Conservation (phyloP, 306 rosid genomes). For the Castanopsis chinensis region DNA sequence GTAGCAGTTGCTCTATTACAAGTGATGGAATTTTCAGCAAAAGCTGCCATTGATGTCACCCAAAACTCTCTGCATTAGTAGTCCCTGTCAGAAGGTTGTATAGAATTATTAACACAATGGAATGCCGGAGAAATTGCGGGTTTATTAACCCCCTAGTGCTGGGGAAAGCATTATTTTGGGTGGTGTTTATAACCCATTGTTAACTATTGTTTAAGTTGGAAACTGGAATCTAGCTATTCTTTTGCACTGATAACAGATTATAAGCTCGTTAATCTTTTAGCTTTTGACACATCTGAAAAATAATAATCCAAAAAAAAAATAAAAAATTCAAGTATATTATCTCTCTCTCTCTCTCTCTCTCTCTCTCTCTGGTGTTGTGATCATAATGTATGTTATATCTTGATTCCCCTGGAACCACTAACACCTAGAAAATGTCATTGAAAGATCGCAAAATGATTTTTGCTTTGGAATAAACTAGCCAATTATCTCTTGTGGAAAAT, state of each 20-base stretch:
- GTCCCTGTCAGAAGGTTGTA: constrained; percentile 42
- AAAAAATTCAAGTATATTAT: neutral
- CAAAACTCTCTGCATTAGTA: constrained; percentile 8
- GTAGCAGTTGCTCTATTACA: constrained; percentile 23
- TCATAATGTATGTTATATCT: neutral
- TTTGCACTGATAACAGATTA: constrained; percentile 45
- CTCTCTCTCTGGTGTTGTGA: neutral
- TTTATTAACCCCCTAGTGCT: constrained; percentile 21
- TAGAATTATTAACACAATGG: constrained; percentile 31
- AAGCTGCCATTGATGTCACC: constrained; percentile 29
- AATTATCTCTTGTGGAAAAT: no score
- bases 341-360: neutral
- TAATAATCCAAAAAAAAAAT: no score
- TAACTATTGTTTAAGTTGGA: constrained; percentile 37
- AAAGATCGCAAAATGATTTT: no score
- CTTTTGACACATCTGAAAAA: neutral
- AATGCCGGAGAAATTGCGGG: constrained; percentile 33
- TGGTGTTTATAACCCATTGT: constrained; percentile 30
- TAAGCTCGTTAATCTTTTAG: constrained; percentile 16
- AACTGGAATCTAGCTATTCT: constrained; percentile 43
- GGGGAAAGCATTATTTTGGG: constrained; percentile 59
- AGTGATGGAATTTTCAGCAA: constrained; percentile 31
- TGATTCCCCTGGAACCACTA: neutral
- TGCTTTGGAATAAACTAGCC: no score
- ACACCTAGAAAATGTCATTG: neutral